A percentile compares a stretch with the other conserved stretches of the same genome.
These are phyloP conservation scores for Oligophagozyma castellii DNA, from an alignment of 1,139 yeast genomes.

Conservation along the genomic window DNA sequence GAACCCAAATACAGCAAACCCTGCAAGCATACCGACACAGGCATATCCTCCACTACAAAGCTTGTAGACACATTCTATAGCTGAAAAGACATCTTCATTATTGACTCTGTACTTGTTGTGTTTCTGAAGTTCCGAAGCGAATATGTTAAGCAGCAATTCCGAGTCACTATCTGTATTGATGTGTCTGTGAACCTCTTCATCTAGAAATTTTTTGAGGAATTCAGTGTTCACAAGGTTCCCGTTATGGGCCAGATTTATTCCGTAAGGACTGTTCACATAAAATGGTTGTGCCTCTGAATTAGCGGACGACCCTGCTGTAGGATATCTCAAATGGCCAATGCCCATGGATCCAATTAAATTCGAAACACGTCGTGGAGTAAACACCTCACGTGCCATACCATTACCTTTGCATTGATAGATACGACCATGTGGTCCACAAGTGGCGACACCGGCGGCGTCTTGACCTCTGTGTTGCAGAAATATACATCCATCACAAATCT, in stretches of 20 bases:
- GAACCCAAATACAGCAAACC: constrained; percentile 89
- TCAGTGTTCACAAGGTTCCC: constrained; percentile 87
- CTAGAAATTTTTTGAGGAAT: constrained; percentile 65
- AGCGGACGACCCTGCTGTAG: constrained; percentile 97
- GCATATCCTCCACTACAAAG: constrained; percentile 92
- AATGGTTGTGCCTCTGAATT: constrained; percentile 98
- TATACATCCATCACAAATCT: constrained; percentile 83
- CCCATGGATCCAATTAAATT: constrained; percentile 92
- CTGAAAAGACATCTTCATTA: constrained; percentile 76
- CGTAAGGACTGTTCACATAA: constrained; percentile 94
- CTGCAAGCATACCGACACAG: constrained; percentile 89
- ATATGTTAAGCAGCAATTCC: constrained; percentile 74
- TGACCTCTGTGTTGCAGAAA: constrained; percentile 96
- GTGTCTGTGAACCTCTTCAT: constrained; percentile 91
- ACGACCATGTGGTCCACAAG: constrained; percentile 89
- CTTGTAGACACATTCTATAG: constrained; percentile 69
- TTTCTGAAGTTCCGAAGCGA: constrained; percentile 84
- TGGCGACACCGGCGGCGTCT: constrained; percentile 98
- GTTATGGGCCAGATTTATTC: constrained; percentile 79
- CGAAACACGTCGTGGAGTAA: constrained; percentile 66
- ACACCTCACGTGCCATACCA: constrained; percentile 97
- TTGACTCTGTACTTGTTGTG: constrained; percentile 89
- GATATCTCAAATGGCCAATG: constrained; percentile 85
- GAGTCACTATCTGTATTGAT: constrained; percentile 95
- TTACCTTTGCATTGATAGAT: constrained; percentile 96